These are phyloP conservation scores for Metschnikowia lachancei DNA, from an alignment of 805 yeast species.

Conservation along the genomic window DNA sequence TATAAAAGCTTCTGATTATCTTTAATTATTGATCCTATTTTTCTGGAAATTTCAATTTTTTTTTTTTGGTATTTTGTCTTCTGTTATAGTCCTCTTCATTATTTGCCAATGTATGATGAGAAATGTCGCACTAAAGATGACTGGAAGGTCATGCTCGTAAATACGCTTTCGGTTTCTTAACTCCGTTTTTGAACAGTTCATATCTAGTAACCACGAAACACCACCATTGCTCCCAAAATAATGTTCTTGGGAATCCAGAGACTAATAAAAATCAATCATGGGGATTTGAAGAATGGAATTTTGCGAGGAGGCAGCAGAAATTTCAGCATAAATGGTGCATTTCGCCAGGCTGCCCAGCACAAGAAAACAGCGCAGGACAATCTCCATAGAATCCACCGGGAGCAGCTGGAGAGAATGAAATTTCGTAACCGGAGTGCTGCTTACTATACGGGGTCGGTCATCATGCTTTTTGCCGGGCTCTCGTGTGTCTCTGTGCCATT, in stretches of 20 bases:
- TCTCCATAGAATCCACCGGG: conserved; percentile 14
- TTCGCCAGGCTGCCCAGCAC: conserved; percentile 7
- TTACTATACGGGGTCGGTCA: conserved; percentile 66
- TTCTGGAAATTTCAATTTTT: not conserved
- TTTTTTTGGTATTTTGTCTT: not conserved
- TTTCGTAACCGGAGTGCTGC: conserved; percentile 53
- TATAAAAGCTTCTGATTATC: too few relatives aligned
- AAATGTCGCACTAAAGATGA: not conserved
- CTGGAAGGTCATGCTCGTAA: not conserved
- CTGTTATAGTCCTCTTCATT: not conserved
- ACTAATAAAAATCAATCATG: conserved; percentile 4
- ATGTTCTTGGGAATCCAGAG: conserved; percentile 5
- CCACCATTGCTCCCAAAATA: too few relatives aligned
- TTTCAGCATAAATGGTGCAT: not conserved
- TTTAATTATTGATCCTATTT: too few relatives aligned
- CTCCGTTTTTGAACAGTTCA: not conserved
- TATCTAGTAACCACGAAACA: too few relatives aligned
- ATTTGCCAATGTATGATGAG: not conserved
- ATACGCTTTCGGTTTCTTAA: not conserved
- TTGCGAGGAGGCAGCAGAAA: not conserved
- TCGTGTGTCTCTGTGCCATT: conserved; percentile 91
- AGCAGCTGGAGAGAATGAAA: conserved; percentile 29
- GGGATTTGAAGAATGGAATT: not conserved
- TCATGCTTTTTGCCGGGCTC: conserved; percentile 67
- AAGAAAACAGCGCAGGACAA: conserved; percentile 6